A percentile compares a stretch with the other conserved stretches of the same genome.
Conservation (phyloP, 2,329 filamentous ascomycete genomes). For the Colletotrichum sp. region DNA sequence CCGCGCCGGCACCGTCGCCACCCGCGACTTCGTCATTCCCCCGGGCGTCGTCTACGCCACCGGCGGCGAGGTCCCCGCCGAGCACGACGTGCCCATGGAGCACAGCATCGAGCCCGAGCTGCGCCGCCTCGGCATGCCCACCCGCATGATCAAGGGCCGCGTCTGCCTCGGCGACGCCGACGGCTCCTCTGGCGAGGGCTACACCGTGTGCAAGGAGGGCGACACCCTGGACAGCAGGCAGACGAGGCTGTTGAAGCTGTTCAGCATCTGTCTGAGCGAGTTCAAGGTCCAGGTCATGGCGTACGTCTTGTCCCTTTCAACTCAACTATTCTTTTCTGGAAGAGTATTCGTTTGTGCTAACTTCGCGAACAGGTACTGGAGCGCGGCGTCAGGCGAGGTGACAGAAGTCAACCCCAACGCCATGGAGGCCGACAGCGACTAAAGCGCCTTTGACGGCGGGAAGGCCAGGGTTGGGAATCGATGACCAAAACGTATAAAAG, state of each 20-base stretch:
- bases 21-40: slow-evolving; percentile 80
- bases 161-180: slow-evolving; percentile 72
- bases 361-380: slow-evolving; percentile 59
- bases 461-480: background rate
- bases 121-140: slow-evolving; percentile 87
- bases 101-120: slow-evolving; percentile 91
- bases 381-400: slow-evolving; percentile 60
- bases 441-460: background rate
- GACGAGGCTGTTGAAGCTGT: slow-evolving; percentile 92
- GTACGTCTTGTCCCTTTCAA: slow-evolving; percentile 45
- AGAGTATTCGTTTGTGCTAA: background rate
- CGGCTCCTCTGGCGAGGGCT: slow-evolving; percentile 54
- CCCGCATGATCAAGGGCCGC: slow-evolving; percentile 85
- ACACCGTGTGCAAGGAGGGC: slow-evolving; percentile 84
- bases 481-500: background rate
- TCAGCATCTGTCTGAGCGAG: slow-evolving; percentile 88
- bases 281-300: slow-evolving; percentile 84
- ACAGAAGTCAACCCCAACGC: slow-evolving; percentile 54
- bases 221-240: slow-evolving; percentile 88
- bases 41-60: slow-evolving; percentile 81
- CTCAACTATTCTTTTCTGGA: background rate
- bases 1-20: slow-evolving; percentile 79
- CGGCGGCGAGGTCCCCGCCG: slow-evolving; percentile 78
- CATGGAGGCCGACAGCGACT: slow-evolving; percentile 37
- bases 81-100: slow-evolving; percentile 85